A percentile compares a stretch with the other conserved stretches of the same genome.
Evolutionary conservation across 2,329 filamentous ascomycete genomes (phyloP).

Genomic region (Mariannaea sp.): DNA sequence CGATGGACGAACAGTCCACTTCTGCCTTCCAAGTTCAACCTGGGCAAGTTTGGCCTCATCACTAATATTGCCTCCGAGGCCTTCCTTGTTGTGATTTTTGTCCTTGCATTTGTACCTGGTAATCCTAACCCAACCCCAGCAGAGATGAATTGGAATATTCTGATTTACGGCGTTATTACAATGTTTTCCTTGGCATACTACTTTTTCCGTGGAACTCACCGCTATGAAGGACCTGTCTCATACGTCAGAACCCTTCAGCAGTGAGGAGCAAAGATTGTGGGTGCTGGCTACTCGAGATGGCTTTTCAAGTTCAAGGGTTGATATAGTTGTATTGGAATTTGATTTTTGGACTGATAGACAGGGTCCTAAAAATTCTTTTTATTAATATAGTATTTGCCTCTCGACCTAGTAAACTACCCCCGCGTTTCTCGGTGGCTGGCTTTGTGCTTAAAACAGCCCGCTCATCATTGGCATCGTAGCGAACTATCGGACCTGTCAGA

Average conservation of each 20-base stretch:
- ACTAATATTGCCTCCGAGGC: constrained; percentile 28
- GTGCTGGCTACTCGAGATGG: not conserved
- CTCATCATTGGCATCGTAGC: too few relatives aligned
- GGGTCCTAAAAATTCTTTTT: too few relatives aligned
- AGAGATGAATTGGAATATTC: constrained; percentile 33
- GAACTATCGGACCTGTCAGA: too few relatives aligned
- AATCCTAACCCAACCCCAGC: constrained; percentile 22
- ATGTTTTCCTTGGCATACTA: constrained; percentile 25
- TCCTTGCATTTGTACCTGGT: constrained; percentile 31
- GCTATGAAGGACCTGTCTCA: constrained; percentile 27
- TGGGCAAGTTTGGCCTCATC: constrained; percentile 26
- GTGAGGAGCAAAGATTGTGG: not conserved
- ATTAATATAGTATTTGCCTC: too few relatives aligned
- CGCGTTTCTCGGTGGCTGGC: too few relatives aligned
- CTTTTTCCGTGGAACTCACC: constrained; percentile 20
- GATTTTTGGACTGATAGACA: too few relatives aligned
- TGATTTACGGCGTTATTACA: constrained; percentile 20
- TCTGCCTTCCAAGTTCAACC: constrained; percentile 23
- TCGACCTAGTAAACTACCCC: too few relatives aligned
- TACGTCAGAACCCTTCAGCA: constrained; percentile 26
- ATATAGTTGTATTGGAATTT: too few relatives aligned
- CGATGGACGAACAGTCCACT: constrained; percentile 22
- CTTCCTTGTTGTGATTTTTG: constrained; percentile 26
- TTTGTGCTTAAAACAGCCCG: too few relatives aligned
- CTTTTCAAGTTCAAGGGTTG: not conserved